These are phyloP conservation scores for Candolleomyces eurysporus DNA, from an alignment of 768 basidiomycete species.

Conservation along the genomic window DNA sequence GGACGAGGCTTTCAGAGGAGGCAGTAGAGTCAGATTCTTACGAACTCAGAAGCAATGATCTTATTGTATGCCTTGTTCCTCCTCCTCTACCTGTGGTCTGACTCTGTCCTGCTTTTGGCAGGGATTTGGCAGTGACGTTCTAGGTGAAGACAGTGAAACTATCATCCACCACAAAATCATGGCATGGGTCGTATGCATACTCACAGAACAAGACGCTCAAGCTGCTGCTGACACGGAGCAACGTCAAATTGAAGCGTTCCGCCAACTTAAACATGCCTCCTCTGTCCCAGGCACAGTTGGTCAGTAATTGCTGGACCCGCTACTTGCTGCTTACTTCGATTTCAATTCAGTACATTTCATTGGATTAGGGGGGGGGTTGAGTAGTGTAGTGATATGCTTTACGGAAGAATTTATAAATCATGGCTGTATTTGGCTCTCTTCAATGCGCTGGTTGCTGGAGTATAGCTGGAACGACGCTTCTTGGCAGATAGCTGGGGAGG, in stretches of 20 bases:
- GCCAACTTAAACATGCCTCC: too few relatives aligned
- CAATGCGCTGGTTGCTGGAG: too few relatives aligned
- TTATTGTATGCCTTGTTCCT: slow-evolving; percentile 65
- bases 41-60: slow-evolving; percentile 92
- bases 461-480: too few relatives aligned
- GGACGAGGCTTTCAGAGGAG: slow-evolving; percentile 35
- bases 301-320: too few relatives aligned
- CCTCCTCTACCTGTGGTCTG: background rate
- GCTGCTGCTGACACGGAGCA: slow-evolving; percentile 71
- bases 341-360: too few relatives aligned
- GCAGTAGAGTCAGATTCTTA: slow-evolving; percentile 77
- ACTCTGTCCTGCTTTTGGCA: slow-evolving; percentile 25
- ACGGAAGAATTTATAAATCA: too few relatives aligned
- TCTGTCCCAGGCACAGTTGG: too few relatives aligned
- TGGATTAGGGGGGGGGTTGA: too few relatives aligned
- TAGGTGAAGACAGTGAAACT: slow-evolving; percentile 96
- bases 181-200: slow-evolving; percentile 87
- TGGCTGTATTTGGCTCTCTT: too few relatives aligned
- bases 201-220: slow-evolving; percentile 81
- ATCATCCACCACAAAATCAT: slow-evolving; percentile 99
- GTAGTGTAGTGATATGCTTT: too few relatives aligned
- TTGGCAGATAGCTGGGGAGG: too few relatives aligned
- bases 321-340: too few relatives aligned
- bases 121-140: slow-evolving; percentile 99
- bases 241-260: slow-evolving; percentile 20